These are phyloP conservation scores for Phytophthora megakarya DNA, from an alignment of 352 stramenopile genomes.

Conservation along the genomic window DNA sequence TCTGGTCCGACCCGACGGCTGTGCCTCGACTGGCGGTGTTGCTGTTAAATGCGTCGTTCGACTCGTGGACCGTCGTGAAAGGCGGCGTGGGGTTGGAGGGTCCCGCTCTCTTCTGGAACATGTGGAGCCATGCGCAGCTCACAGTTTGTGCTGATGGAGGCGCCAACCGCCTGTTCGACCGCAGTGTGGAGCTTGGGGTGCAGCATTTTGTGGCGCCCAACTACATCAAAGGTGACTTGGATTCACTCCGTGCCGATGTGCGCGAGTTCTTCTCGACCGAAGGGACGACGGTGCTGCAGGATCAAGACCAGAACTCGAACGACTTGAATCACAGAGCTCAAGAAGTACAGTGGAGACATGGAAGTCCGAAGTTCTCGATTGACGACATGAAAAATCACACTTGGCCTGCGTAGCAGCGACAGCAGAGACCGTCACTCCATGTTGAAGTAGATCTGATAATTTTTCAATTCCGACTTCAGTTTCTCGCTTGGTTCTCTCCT, in stretches of 20 bases:
- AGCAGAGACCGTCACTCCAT: no score
- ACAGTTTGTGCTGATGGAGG: slow-evolving; percentile 94
- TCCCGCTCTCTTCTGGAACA: slow-evolving; percentile 64
- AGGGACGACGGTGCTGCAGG: slow-evolving; percentile 67
- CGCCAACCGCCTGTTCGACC: slow-evolving; percentile 93
- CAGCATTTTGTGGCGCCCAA: slow-evolving; percentile 72
- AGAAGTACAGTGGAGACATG: no score
- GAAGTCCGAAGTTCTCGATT: no score
- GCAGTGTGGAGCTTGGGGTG: slow-evolving; percentile 40
- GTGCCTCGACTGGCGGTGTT: slow-evolving; percentile 60
- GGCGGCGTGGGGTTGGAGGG: slow-evolving; percentile 10
- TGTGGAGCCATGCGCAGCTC: slow-evolving; percentile 67
- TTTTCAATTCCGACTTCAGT: no score
- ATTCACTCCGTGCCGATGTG: slow-evolving; percentile 92
- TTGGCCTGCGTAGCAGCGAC: no score
- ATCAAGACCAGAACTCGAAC: slow-evolving; percentile 92
- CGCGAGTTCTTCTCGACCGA: slow-evolving; percentile 80
- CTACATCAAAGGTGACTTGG: slow-evolving; percentile 95
- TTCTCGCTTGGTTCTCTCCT: background rate
- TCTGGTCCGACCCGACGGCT: slow-evolving; percentile 47
- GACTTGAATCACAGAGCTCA: no score
- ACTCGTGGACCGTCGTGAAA: slow-evolving; percentile 43
- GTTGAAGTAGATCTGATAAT: no score
- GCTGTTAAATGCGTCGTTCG: slow-evolving; percentile 54
- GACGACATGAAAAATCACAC: no score